Evolutionary conservation across 257 asterid species (phyloP).

Genomic region (Fraxinus pennsylvanica): DNA sequence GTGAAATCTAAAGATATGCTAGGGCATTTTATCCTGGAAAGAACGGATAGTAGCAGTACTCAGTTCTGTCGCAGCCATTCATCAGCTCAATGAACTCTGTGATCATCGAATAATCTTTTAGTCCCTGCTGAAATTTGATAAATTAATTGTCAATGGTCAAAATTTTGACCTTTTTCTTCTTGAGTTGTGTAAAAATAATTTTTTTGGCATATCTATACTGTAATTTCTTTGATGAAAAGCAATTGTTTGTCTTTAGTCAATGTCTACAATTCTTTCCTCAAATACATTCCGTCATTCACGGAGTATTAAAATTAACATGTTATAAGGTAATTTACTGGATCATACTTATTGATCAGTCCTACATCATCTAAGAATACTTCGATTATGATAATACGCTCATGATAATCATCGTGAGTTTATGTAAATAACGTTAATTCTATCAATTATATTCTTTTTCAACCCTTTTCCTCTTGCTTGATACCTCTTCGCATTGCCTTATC

Average conservation of each 20-base stretch:
- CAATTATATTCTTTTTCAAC: too few relatives aligned
- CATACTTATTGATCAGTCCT: too few relatives aligned
- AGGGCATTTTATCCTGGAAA: constrained; percentile 57
- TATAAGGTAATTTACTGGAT: too few relatives aligned
- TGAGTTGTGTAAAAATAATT: constrained; percentile 28
- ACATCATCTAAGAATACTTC: too few relatives aligned
- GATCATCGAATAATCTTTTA: constrained; percentile 1
- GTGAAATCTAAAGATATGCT: constrained; percentile 54
- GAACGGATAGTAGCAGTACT: constrained; percentile 38
- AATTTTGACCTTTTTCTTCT: constrained; percentile 29
- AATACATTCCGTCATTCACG: too few relatives aligned
- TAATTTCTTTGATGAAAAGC: constrained; percentile 24
- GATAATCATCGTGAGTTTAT: too few relatives aligned
- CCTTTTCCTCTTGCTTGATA: too few relatives aligned
- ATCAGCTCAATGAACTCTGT: constrained; percentile 16
- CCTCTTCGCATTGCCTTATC: too few relatives aligned
- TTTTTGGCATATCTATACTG: constrained; percentile 15
- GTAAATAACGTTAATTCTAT: too few relatives aligned
- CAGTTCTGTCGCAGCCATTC: constrained; percentile 53
- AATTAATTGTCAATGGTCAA: constrained; percentile 3
- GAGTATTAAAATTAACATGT: too few relatives aligned
- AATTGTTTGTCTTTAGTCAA: background rate
- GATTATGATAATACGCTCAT: too few relatives aligned
- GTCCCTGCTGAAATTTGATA: constrained; percentile 9
- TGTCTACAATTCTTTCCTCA: background rate